Evolutionary conservation across 805 yeast species (phyloP), one percentile per base, ranked within the genome.

Genomic region (Komagataella ulmi): DNA sequence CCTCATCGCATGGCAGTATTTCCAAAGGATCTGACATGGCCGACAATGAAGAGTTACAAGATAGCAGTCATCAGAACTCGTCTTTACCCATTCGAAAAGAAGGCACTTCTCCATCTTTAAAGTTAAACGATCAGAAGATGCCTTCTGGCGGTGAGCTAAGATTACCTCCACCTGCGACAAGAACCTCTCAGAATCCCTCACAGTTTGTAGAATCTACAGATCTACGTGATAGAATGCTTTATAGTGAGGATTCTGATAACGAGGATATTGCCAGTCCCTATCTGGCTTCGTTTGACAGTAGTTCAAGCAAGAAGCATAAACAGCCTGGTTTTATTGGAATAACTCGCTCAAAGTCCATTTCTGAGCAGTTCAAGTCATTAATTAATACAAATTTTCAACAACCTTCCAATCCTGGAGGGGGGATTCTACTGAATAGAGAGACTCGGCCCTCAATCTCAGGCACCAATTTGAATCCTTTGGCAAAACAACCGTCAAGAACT

Each of bases 391-490:
- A 57, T 73, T 77, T 51, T 10, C 40, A 30, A n/a, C 40, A 30
- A 10, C 10, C 40, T 14, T 7, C 40, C 40, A 30, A 30, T 14
- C 3, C 6, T 30, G 40, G 40, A 30, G 40, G 40, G 14, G 40
- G n/a, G 10, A 30, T 30, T 10, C 40, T 30, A 14, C 40, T 30
- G 14, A 30, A 30, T 30, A 30, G 40, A 10, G 40, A 30, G 14
- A 10, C n/a, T 10, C n/a, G 40, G 40, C 14, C 40, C 40, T 30
- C 40, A 30, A 10, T 8, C 14, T 10, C 40, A 30, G 85, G 80
- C 52, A 76, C 70, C 14, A 79, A 74, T 55, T 79, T 85, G 1
- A 81, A 76, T 54, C 80, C 79, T 2, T 80, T 86, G 14, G 70
- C 83, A 56, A 30, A 30, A 30, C 40, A 10, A 12, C 40, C 40